Evolutionary conservation across 805 yeast genomes (phyloP).

Genomic region (Nakazawaea ernobii): DNA sequence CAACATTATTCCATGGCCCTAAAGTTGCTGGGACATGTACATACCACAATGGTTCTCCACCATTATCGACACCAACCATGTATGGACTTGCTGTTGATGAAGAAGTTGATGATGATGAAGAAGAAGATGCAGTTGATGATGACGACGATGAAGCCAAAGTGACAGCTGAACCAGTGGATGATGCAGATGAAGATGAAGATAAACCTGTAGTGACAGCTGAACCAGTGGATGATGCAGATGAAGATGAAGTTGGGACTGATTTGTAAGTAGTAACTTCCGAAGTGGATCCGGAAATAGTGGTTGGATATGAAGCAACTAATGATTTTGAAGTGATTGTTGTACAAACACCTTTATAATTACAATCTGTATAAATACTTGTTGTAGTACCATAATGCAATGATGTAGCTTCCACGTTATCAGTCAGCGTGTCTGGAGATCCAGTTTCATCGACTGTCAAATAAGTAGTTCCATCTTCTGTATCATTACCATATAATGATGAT

Average conservation of each 20-base stretch:
- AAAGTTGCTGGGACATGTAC: slow-evolving; percentile 7
- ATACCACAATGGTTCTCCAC: slow-evolving; percentile 10
- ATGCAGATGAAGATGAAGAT: background rate
- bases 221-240: background rate
- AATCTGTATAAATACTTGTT: slow-evolving; percentile 9
- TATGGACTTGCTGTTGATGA: slow-evolving; percentile 8
- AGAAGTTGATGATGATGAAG: slow-evolving; percentile 11
- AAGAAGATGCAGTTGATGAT: slow-evolving; percentile 7
- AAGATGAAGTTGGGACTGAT: slow-evolving; percentile 11
- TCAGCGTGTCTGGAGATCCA: background rate
- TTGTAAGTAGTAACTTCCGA: slow-evolving; percentile 17
- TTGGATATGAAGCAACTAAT: slow-evolving; percentile 20
- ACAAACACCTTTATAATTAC: slow-evolving; percentile 13
- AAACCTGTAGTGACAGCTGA: slow-evolving; percentile 6
- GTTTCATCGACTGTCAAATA: slow-evolving; percentile 3
- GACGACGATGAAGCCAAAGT: slow-evolving; percentile 7
- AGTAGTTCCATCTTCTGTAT: slow-evolving; percentile 3
- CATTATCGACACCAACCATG: slow-evolving; percentile 2
- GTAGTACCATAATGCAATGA: slow-evolving; percentile 5
- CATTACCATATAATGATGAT: background rate
- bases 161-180: slow-evolving; percentile 1
- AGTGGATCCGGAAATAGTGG: slow-evolving; percentile 16
- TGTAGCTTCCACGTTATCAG: slow-evolving; percentile 6
- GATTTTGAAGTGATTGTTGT: slow-evolving; percentile 19
- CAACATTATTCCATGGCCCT: slow-evolving; percentile 5